phyloP scores from a whole-genome alignment of 148 eudicot species.

The Diospyros lotus region DNA sequence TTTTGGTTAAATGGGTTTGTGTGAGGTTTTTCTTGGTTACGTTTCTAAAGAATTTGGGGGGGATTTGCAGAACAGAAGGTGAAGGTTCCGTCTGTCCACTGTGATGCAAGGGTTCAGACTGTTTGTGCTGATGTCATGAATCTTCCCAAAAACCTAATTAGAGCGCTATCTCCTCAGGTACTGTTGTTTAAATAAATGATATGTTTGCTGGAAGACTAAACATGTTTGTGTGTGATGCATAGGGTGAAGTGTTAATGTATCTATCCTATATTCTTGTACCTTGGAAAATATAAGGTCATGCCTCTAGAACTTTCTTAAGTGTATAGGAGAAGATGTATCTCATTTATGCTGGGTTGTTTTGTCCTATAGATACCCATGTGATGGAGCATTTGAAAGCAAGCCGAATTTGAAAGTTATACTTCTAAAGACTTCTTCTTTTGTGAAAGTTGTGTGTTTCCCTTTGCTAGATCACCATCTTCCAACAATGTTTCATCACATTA shows the following conservation, averaged over 20 bases:
- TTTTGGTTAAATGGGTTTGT: not conserved
- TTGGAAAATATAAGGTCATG: too few relatives aligned
- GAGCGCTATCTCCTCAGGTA: conserved; percentile 79
- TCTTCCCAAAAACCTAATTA: conserved; percentile 55
- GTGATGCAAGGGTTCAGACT: conserved; percentile 84
- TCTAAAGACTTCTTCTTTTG: too few relatives aligned
- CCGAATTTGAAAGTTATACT: too few relatives aligned
- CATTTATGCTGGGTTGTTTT: too few relatives aligned
- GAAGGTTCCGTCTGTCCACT: conserved; percentile 70
- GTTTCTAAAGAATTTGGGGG: conserved; percentile 11
- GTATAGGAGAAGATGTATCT: too few relatives aligned
- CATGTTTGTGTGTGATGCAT: not conserved
- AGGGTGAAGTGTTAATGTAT: not conserved
- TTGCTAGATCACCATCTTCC: too few relatives aligned
- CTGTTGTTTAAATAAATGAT: not conserved
- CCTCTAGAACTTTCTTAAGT: too few relatives aligned
- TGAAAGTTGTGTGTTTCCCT: too few relatives aligned
- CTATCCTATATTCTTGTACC: too few relatives aligned
- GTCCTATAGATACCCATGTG: too few relatives aligned
- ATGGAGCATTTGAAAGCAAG: too few relatives aligned
- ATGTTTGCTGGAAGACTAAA: not conserved
- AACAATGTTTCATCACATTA: too few relatives aligned
- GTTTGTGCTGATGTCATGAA: conserved; percentile 75
- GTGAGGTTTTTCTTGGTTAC: conserved; percentile 7
- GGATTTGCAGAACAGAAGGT: conserved; percentile 74